Base-by-base conservation (phyloP, 306 rosid genomes). In the Prunus mira region DNA sequence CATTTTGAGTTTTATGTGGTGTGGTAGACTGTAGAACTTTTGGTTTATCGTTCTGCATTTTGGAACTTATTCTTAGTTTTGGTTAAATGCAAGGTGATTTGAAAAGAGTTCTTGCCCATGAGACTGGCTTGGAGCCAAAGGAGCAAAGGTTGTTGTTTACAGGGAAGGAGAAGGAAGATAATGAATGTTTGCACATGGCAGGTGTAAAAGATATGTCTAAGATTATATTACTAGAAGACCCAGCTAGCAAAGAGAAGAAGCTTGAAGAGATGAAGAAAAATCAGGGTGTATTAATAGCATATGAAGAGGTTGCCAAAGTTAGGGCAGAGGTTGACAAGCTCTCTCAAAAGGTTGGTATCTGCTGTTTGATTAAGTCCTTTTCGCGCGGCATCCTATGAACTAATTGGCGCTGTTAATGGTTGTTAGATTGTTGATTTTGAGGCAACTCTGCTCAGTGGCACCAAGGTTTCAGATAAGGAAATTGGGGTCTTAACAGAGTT, bases 91-190 rank as follows among this genome's bases (percentile, higher is more conserved):
- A 84, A 89, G 97, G 91, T 58, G 84, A 91, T 82, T 58, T 91
- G 80, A 89, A 91, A 86, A 73, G 67, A 82, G 69, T 82, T 65
- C 87, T 91, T 15, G 68, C 83, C 51, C 68, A 60, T 0, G 84
- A 87, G 75, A 89, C 89, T 32, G 90, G 93, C 17, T 64, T 91
- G 43, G 85, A 88, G 80, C 90, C 97, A 1, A 80, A 77, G 69
- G 95, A 84, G 60, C 95, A 91, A 80, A 91, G 93, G 46, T 63
- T 91, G 71, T 20, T 88, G 78, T 86, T 82, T 54, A 83, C 76
- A 85, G 95, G 94, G 72, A 89, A 89, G 73, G 97, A 89, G 71
- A 89, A 89, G 73, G 97, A 88, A 55, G 85, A 89, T 51, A 87
- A 73, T 49, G 97, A 89, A 57, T 83, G 87, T 58, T 76, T 91